These are phyloP conservation scores for Phytophthora hibernalis DNA, from an alignment of 352 stramenopile genomes.

Conservation along the genomic window DNA sequence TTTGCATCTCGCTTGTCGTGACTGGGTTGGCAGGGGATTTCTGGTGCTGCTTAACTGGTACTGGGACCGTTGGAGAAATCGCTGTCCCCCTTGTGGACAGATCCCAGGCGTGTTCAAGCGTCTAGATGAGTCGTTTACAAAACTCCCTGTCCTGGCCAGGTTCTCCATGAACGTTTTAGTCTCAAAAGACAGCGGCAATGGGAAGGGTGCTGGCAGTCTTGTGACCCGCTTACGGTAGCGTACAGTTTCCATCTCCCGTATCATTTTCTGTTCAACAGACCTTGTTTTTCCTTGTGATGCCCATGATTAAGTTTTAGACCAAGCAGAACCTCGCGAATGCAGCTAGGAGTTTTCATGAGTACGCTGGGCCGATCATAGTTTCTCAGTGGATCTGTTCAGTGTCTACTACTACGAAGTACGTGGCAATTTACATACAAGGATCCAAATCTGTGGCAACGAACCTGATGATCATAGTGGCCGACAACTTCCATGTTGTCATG, in stretches of 20 bases:
- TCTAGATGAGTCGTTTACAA: not conserved
- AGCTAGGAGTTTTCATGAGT: conserved; percentile 9
- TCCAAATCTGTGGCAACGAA: no score
- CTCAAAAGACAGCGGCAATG: conserved; percentile 9
- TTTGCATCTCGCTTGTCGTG: not conserved
- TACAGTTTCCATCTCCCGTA: not conserved
- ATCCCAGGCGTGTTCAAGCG: not conserved
- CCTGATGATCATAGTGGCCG: no score
- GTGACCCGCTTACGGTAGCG: not conserved
- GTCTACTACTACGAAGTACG: no score
- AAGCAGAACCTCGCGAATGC: conserved; percentile 3
- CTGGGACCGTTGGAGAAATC: not conserved
- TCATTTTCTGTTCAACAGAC: not conserved
- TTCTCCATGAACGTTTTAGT: conserved; percentile 10
- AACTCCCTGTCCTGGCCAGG: not conserved
- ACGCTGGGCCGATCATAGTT: no score
- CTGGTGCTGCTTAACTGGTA: not conserved
- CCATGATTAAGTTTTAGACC: not conserved
- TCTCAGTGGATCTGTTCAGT: no score
- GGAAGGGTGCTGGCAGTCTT: conserved; percentile 18
- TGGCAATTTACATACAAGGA: no score
- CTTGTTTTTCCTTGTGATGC: not conserved
- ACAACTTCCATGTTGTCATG: no score
- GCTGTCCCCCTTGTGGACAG: not conserved
- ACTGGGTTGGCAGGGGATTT: not conserved